Conservation (phyloP, 2,329 filamentous ascomycete species). For the Endoconidiophora polonica region DNA sequence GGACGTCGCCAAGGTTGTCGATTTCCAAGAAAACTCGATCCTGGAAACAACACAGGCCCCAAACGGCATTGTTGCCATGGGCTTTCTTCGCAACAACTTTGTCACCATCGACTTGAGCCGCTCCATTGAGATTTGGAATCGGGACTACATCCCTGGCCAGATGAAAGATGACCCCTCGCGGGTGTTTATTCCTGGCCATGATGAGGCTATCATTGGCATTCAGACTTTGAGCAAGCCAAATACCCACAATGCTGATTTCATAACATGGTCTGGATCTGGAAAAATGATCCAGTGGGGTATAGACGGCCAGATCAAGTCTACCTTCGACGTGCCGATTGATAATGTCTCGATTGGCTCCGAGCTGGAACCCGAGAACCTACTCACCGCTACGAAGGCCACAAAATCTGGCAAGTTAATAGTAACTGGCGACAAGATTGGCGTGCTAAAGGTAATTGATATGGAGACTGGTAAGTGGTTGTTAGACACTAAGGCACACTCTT, state of each 20-base stretch:
- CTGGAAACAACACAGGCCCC: conserved; percentile 23
- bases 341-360: conserved; percentile 34
- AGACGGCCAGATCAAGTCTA: conserved; percentile 50
- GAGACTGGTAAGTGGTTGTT: conserved; percentile 43
- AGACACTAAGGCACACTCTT: conserved; percentile 70
- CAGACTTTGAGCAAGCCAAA: conserved; percentile 45
- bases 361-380: conserved; percentile 37
- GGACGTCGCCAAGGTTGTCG: conserved; percentile 32
- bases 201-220: conserved; percentile 56
- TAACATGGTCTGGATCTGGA: conserved; percentile 77
- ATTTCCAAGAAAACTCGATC: conserved; percentile 24
- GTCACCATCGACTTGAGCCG: conserved; percentile 61
- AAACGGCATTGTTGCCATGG: conserved; percentile 46
- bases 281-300: conserved; percentile 68
- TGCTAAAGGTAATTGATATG: conserved; percentile 54
- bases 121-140: conserved; percentile 52
- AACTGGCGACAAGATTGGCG: conserved; percentile 76
- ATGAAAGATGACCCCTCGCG: conserved; percentile 24
- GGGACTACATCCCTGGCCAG: conserved; percentile 27
- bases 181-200: conserved; percentile 44
- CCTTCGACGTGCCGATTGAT: conserved; percentile 53
- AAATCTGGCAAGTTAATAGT: conserved; percentile 49
- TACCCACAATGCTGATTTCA: conserved; percentile 48
- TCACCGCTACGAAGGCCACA: conserved; percentile 43
- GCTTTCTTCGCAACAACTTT: conserved; percentile 47